Evolutionary conservation across 108 stramenopile species (phyloP).

Genomic region (Cyclotella distinguenda): DNA sequence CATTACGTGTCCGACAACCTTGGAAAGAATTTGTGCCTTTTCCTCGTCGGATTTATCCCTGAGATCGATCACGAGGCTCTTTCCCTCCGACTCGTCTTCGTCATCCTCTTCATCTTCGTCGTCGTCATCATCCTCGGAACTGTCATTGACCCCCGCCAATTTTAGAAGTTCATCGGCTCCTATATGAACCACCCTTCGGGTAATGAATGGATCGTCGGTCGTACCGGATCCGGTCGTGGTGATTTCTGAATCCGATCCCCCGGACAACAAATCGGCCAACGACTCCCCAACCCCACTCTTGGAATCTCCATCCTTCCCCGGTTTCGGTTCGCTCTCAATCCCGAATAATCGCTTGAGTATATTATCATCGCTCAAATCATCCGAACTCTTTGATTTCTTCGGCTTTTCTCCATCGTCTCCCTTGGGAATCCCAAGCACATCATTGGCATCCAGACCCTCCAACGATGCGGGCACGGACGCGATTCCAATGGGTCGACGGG

Average conservation of each 20-base stretch:
- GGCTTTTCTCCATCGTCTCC: constrained; percentile 18
- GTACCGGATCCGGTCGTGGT: constrained; percentile 36
- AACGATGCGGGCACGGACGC: constrained; percentile 31
- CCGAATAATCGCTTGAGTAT: constrained; percentile 18
- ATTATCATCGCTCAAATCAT: constrained; percentile 16
- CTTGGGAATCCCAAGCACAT: constrained; percentile 33
- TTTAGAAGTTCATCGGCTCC: constrained; percentile 34
- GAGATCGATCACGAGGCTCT: constrained; percentile 41
- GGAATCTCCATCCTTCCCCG: constrained; percentile 16
- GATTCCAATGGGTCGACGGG: constrained; percentile 11
- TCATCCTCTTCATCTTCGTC: constrained; percentile 30
- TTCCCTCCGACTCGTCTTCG: constrained; percentile 36
- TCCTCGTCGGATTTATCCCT: constrained; percentile 41
- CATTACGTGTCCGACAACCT: constrained; percentile 22
- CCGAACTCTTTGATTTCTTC: constrained; percentile 17
- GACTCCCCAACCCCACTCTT: constrained; percentile 21
- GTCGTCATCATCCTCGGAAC: constrained; percentile 23
- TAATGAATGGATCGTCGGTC: constrained; percentile 40
- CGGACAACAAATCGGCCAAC: constrained; percentile 30
- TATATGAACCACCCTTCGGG: constrained; percentile 30
- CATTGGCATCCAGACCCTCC: constrained; percentile 40
- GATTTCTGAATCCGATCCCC: constrained; percentile 14
- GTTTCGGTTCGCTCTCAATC: constrained; percentile 28
- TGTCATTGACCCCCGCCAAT: constrained; percentile 8
- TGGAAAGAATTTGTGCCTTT: constrained; percentile 39